Conservation (phyloP, 164 flowering plant genomes). For the Tetrastigma voinierianum region DNA sequence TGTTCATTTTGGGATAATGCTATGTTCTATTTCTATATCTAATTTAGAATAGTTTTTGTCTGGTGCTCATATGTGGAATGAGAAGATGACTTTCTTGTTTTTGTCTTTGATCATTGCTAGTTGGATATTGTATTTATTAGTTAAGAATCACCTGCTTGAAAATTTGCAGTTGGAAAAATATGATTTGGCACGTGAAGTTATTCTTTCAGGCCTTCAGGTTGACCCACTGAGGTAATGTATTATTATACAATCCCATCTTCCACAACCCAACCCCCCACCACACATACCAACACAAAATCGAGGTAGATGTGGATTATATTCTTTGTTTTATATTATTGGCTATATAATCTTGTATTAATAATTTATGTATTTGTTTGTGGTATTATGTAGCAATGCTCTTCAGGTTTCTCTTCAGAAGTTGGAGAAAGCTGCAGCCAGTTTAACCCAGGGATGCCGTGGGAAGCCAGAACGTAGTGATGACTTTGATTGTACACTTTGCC, state of each 20-base stretch:
- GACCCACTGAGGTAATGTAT: conserved; percentile 73
- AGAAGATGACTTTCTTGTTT: too few relatives aligned
- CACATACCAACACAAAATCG: too few relatives aligned
- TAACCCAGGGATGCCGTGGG: conserved; percentile 33
- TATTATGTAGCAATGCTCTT: conserved; percentile 55
- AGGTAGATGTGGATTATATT: background rate
- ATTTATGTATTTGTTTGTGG: conserved; percentile 19
- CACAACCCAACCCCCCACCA: too few relatives aligned
- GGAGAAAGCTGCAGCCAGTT: conserved; percentile 35
- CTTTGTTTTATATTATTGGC: background rate
- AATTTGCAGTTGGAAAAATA: conserved; percentile 80
- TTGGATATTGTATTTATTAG: background rate
- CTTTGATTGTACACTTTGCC: conserved; percentile 90
- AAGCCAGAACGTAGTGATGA: conserved; percentile 73
- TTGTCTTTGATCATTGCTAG: background rate
- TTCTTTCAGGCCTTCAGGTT: conserved; percentile 81
- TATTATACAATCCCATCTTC: too few relatives aligned
- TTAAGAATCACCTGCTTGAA: conserved; percentile 2
- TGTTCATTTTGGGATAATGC: too few relatives aligned
- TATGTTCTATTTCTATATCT: too few relatives aligned
- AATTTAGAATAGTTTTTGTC: too few relatives aligned
- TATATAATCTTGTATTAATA: background rate
- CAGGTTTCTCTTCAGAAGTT: conserved; percentile 52
- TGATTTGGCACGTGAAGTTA: conserved; percentile 71
- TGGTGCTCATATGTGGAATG: too few relatives aligned